These are phyloP conservation scores for Abelmoschus esculentus DNA, from an alignment of 345 rosid genomes.

Conservation along the genomic window DNA sequence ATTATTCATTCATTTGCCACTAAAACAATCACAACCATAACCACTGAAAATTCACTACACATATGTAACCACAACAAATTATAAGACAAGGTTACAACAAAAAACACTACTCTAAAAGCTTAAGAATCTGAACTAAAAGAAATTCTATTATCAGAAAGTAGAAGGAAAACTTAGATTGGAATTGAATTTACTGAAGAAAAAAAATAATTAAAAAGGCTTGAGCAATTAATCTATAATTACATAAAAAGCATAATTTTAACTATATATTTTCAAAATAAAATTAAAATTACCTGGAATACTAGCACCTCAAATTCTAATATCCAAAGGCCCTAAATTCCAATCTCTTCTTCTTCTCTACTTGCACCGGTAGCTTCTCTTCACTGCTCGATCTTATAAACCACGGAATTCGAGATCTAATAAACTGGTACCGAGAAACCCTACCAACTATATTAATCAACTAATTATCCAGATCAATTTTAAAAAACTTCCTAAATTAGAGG, in stretches of 20 bases:
- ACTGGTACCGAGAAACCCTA: constrained; percentile 6
- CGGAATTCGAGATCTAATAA: neutral
- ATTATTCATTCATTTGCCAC: constrained; percentile 52
- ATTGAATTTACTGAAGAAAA: neutral
- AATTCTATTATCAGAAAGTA: neutral
- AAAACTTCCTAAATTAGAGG: neutral
- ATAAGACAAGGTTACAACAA: neutral
- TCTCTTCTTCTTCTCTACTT: neutral
- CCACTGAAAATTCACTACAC: neutral
- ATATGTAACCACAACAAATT: constrained; percentile 6
- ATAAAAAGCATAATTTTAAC: neutral
- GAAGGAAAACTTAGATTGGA: neutral
- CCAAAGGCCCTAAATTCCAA: constrained; percentile 3
- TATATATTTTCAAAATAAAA: neutral
- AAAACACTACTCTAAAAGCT: neutral
- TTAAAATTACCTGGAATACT: neutral
- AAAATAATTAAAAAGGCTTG: neutral
- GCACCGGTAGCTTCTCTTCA: neutral
- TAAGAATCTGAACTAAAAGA: neutral
- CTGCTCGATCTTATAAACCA: constrained; percentile 5
- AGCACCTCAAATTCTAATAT: neutral
- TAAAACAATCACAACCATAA: constrained; percentile 8
- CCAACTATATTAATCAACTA: neutral
- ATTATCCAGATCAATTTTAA: neutral
- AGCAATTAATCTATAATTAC: neutral